Base-by-base conservation (phyloP, 2,329 filamentous ascomycete genomes). In the Parastagonospora nodorum region DNA sequence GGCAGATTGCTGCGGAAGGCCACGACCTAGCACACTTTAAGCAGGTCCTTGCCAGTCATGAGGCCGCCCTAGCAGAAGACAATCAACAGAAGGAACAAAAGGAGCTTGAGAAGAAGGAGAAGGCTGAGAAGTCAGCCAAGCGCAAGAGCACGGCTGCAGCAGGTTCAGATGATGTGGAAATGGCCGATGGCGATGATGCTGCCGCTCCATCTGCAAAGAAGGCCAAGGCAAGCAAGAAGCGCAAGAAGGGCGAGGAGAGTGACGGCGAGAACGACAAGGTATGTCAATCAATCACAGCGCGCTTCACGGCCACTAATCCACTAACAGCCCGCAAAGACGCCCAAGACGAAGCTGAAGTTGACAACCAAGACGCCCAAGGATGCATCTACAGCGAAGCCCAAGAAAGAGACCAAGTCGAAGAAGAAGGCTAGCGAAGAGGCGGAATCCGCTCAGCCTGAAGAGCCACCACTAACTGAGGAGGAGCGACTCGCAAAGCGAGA, bases 11-110 rank as follows among this genome's bases (percentile, higher is more conserved):
- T 9, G 82, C 88, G 11, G 87, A 96, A 71, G 82, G 86, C 45
- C 84, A 96, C 64, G 84, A 89, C 48, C 78, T 99, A 30, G 80
- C 88, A 4, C 84, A 90, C 75, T 97, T 92, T 82, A 96, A 97
- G 78, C 82, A 85, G 10, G 80, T 97, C 55, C 82, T 97, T 39
- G 67, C 72, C 12, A 77, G 81, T 27, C 84, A 85, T 63, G 78
- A 86, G 57, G 75, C 80, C 50, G 82, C 83, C 11, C 57, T 84
- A 48, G 74, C 80, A 54, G 75, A 80, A 57, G 82, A 84, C 50
- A 78, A 81, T 35, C 83, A 87, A 59, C 88, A 87, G 60, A 81
- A 86, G 58, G 88, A 83, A 43, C 83, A 83, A 7, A 83, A 86
- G 56, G 81, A 84, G 56, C 78, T 80, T 36, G 84, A 85, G 48